Evolutionary conservation across 305 asterid species (phyloP).

Genomic region (Striga hermonthica): DNA sequence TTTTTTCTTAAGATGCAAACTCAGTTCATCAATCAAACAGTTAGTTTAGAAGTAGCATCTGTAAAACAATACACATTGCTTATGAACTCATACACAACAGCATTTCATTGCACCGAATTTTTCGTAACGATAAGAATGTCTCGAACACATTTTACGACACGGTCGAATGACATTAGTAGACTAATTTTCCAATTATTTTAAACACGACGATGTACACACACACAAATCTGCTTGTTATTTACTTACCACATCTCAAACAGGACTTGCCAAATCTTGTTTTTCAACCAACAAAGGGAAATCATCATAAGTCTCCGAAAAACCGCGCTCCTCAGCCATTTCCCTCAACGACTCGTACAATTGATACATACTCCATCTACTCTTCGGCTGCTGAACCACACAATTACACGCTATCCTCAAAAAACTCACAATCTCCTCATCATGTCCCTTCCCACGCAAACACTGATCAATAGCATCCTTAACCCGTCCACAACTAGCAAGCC

Average conservation of each 20-base stretch:
- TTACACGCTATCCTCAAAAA: slow-evolving; percentile 64
- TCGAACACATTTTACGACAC: no score
- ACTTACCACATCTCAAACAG: slow-evolving; percentile 33
- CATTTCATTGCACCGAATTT: no score
- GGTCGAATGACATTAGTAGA: no score
- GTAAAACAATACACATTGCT: background rate
- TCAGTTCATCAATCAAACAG: no score
- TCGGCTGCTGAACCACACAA: slow-evolving; percentile 58
- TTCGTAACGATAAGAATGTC: no score
- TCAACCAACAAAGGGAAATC: slow-evolving; percentile 71
- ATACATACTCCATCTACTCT: slow-evolving; percentile 76
- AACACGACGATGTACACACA: background rate
- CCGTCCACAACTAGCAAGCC: slow-evolving; percentile 47
- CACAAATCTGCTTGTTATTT: background rate
- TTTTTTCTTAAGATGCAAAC: no score
- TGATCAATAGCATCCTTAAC: slow-evolving; percentile 64
- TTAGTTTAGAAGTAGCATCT: background rate
- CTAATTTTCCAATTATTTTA: no score
- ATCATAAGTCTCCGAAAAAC: slow-evolving; percentile 64
- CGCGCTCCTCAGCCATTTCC: slow-evolving; percentile 64
- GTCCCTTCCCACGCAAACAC: slow-evolving; percentile 53
- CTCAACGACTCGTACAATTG: slow-evolving; percentile 69
- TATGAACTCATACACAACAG: background rate
- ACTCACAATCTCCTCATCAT: slow-evolving; percentile 66
- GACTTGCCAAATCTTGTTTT: slow-evolving; percentile 46